A percentile compares a stretch with the other conserved stretches of the same genome.
Conservation (phyloP, 768 basidiomycete genomes). For the Pulveroboletus sp. region DNA sequence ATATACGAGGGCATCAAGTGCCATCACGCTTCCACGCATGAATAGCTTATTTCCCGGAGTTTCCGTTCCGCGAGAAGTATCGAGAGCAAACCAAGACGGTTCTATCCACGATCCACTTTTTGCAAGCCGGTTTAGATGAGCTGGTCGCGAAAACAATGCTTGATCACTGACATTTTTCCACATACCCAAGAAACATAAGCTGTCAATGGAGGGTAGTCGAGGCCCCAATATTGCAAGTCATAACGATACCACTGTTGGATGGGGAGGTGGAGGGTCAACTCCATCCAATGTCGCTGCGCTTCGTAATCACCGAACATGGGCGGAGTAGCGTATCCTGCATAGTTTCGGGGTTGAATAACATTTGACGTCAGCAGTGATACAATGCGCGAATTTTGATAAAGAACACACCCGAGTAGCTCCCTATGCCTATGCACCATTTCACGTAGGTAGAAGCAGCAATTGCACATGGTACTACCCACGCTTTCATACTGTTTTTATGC, state of each 20-base stretch:
- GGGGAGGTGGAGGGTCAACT: constrained; percentile 76
- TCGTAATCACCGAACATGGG: constrained; percentile 93
- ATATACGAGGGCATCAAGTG: constrained; percentile 67
- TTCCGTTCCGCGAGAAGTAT: constrained; percentile 69
- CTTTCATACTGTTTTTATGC: constrained; percentile 59
- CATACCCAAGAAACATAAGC: constrained; percentile 86
- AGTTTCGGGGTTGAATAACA: no score
- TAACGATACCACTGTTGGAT: constrained; percentile 79
- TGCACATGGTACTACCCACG: constrained; percentile 53
- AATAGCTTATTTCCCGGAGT: constrained; percentile 60
- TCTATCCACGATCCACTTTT: constrained; percentile 47
- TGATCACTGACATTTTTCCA: constrained; percentile 58
- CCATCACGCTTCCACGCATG: constrained; percentile 76
- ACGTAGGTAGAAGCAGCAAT: constrained; percentile 52
- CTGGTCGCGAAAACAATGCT: constrained; percentile 7
- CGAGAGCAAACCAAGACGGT: constrained; percentile 66
- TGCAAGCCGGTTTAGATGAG: constrained; percentile 2
- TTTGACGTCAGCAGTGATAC: background rate
- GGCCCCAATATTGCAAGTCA: constrained; percentile 87
- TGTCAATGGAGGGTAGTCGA: constrained; percentile 93
- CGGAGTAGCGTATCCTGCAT: constrained; percentile 58
- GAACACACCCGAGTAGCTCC: constrained; percentile 75
- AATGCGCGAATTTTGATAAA: background rate
- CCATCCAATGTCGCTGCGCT: constrained; percentile 96
- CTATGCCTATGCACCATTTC: constrained; percentile 68